phyloP scores from a whole-genome alignment of 495 filamentous ascomycete species.

The Xylaria bambusicola region DNA sequence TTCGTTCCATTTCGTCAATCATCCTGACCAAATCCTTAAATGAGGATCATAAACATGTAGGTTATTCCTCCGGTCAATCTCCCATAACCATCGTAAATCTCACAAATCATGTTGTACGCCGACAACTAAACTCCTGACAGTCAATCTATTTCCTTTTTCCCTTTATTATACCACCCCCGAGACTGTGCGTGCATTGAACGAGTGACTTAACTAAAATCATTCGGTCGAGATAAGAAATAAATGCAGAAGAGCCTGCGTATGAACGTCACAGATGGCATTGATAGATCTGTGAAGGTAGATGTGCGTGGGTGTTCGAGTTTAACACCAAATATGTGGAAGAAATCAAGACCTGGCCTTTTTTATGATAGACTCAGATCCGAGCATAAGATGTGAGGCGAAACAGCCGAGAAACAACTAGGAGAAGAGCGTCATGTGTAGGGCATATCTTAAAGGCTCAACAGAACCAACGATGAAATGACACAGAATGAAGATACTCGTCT shows the following conservation, averaged over 20 bases:
- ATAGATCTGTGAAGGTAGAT: background rate
- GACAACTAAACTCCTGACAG: too few relatives aligned
- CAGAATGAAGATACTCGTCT: background rate
- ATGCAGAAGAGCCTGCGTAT: background rate
- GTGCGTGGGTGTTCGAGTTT: background rate
- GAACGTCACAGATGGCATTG: background rate
- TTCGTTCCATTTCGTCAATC: too few relatives aligned
- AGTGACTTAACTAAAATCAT: background rate
- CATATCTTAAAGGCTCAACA: background rate
- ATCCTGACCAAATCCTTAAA: too few relatives aligned
- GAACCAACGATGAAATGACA: too few relatives aligned
- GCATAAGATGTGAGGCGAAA: background rate
- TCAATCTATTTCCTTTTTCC: background rate
- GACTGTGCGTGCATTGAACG: background rate
- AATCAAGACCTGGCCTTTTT: background rate
- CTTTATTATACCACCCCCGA: background rate
- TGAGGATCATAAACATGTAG: too few relatives aligned
- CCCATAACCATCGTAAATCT: too few relatives aligned
- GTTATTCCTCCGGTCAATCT: too few relatives aligned
- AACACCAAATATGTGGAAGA: background rate
- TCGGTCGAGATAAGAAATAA: background rate
- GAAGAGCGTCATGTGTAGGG: too few relatives aligned
- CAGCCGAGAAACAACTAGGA: background rate
- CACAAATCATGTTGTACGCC: too few relatives aligned
- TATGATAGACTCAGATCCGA: background rate